Percentiles rank a stretch among this genome's conserved stretches.
Conservation (phyloP, 441 rosid species). For the Gossypium davidsonii region DNA sequence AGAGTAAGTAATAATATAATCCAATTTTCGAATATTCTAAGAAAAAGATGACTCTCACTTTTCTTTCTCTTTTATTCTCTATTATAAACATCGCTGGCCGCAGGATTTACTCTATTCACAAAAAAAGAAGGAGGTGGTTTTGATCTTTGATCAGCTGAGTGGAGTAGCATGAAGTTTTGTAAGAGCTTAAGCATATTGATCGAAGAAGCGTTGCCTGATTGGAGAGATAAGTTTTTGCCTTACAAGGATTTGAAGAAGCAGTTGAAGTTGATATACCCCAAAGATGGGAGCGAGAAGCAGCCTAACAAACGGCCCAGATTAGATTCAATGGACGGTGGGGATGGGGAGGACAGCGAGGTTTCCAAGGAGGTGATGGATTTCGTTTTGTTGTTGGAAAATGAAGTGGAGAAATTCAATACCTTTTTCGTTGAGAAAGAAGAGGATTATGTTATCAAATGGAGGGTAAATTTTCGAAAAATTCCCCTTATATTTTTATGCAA, state of each 20-base stretch:
- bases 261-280: constrained; percentile 46
- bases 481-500: no score
- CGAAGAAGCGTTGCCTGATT: constrained; percentile 53
- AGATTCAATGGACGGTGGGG: constrained; percentile 16
- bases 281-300: constrained; percentile 18
- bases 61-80: neutral
- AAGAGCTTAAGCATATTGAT: constrained; percentile 55
- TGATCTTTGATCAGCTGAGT: neutral
- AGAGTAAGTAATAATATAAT: neutral
- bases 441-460: constrained; percentile 57
- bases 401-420: constrained; percentile 54
- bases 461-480: constrained; percentile 24
- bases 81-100: neutral
- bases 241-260: constrained; percentile 59
- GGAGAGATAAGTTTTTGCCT: constrained; percentile 55
- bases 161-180: constrained; percentile 48
- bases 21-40: neutral
- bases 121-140: neutral
- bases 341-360: constrained; percentile 21
- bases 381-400: constrained; percentile 44
- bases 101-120: neutral
- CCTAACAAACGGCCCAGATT: constrained; percentile 31
- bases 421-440: constrained; percentile 63
- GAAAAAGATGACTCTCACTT: neutral
- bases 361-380: constrained; percentile 46